Evolutionary conservation across 345 rosid genomes (phyloP), one percentile per base, ranked within the genome.

Genomic region (Cardamine resedifolia): DNA sequence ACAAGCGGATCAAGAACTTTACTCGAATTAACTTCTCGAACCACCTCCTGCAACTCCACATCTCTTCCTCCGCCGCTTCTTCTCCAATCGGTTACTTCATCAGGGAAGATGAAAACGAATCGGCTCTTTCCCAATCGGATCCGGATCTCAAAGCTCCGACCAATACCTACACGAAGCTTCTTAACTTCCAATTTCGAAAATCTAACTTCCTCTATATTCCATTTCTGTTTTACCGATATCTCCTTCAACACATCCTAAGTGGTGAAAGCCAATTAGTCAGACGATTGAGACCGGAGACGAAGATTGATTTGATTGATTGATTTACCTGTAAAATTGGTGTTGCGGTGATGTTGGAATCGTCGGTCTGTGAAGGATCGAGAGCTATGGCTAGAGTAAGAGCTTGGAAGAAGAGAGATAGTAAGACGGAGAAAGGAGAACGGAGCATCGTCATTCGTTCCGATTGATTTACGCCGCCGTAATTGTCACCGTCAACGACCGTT

Each of bases 181-280:
- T 59, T 66, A 28, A 85, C 68, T 31, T 80, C 87, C 68, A 85
- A 30, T 61, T 76, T 79, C 30, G 89, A 64, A 27, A 80, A 79
- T 20, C 71, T 68, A 18, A 76, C 70, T 50, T 72, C 75, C 8
- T 82, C 83, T 33, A 77, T 63, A 78, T 87, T 83, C 92, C 95
- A 90, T 45, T 77, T 80, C 74, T 85, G 90, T 71, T 31, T 76
- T 55, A 20, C 59, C 20, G 92, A 77, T 63, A 90, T 82, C 75
- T 78, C 86, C 75, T 77, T 77, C 70, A 90, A 59, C 20, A 88
- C 89, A 74, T 88, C 92, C 95, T 90, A 83, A n/a, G 24, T 20
- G 9, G 0, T 1, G 5, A 39, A 28, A 41, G 34, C 1, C 15
- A 27, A 70, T 50, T 51, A 0, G 7, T 38, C 23, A 24, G 15